Percentiles rank a stretch among this genome's conserved stretches.
phyloP scores from a whole-genome alignment of 352 stramenopile species.

The Thraustochytrium sp. region DNA sequence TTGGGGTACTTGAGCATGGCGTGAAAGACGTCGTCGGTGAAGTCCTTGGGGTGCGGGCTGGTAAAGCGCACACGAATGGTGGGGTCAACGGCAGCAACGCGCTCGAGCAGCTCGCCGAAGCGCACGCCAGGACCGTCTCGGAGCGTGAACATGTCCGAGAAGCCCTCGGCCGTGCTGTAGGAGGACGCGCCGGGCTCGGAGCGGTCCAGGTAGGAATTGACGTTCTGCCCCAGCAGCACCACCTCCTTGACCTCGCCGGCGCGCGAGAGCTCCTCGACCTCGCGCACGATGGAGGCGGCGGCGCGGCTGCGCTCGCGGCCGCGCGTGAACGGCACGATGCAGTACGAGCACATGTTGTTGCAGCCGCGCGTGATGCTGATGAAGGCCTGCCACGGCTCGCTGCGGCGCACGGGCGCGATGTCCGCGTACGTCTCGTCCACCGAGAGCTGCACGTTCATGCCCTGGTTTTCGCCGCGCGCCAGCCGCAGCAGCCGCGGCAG shows the following conservation, averaged over 20 bases:
- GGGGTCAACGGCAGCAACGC: conserved; percentile 79
- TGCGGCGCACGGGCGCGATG: conserved; percentile 86
- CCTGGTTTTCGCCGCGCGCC: conserved; percentile 62
- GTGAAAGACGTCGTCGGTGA: conserved; percentile 65
- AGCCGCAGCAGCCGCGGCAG: conserved; percentile 85
- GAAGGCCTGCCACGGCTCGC: conserved; percentile 79
- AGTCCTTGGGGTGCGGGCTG: conserved; percentile 94
- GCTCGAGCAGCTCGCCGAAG: conserved; percentile 94
- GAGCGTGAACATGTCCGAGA: conserved; percentile 86
- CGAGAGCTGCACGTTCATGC: conserved; percentile 91
- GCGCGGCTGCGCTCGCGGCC: conserved; percentile 84
- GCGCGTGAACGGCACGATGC: conserved; percentile 98
- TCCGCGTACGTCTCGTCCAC: conserved; percentile 97
- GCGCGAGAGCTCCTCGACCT: conserved; percentile 77
- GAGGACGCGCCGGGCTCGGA: neutral
- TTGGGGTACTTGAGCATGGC: conserved; percentile 81
- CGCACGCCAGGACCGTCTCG: conserved; percentile 78
- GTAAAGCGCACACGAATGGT: conserved; percentile 98
- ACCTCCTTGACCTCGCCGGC: conserved; percentile 92
- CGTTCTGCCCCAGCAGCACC: conserved; percentile 98
- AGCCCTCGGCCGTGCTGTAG: conserved; percentile 58
- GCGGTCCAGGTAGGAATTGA: conserved; percentile 97
- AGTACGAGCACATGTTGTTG: conserved; percentile 99
- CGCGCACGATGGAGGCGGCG: conserved; percentile 86
- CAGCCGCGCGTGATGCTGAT: conserved; percentile 98